Conservation (phyloP, 176 grass and related monocot species). For the Poa annua region DNA sequence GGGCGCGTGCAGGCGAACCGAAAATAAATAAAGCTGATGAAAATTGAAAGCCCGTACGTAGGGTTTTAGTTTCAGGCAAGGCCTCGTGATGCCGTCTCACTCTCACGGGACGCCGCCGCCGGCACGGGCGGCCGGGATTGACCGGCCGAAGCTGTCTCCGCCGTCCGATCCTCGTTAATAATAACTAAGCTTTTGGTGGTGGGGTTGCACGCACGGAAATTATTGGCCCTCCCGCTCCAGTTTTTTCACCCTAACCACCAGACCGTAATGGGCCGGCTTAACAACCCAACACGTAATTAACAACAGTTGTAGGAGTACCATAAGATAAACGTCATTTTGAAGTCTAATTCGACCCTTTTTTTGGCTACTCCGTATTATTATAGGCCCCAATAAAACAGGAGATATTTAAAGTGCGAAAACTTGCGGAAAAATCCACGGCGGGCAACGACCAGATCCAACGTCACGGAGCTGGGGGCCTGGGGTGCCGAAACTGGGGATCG, state of each 20-base stretch:
- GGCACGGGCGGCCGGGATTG: conserved; percentile 43
- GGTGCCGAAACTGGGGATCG: neutral
- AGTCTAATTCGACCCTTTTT: conserved; percentile 16
- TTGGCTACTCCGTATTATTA: neutral
- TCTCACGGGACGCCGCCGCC: conserved; percentile 42
- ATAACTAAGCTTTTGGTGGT: neutral
- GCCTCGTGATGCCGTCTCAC: conserved; percentile 24
- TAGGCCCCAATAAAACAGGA: conserved; percentile 17
- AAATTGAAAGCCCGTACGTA: conserved; percentile 29
- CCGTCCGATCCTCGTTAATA: conserved; percentile 29
- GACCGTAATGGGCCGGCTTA: conserved; percentile 1
- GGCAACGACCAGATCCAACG: conserved; percentile 51
- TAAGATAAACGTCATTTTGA: conserved; percentile 25
- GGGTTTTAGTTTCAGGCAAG: conserved; percentile 30
- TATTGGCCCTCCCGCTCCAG: conserved; percentile 15
- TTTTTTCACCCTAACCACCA: neutral
- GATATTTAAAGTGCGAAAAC: neutral
- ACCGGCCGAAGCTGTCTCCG: neutral
- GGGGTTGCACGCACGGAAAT: conserved; percentile 26
- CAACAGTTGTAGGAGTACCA: neutral
- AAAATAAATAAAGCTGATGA: neutral
- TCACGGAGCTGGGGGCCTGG: neutral
- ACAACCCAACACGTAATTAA: neutral
- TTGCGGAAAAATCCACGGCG: conserved; percentile 26
- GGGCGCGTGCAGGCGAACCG: conserved; percentile 27